Evolutionary conservation across 2,329 filamentous ascomycete genomes (phyloP), one percentile per base, ranked within the genome.

Genomic region (Botrytis cinerea): DNA sequence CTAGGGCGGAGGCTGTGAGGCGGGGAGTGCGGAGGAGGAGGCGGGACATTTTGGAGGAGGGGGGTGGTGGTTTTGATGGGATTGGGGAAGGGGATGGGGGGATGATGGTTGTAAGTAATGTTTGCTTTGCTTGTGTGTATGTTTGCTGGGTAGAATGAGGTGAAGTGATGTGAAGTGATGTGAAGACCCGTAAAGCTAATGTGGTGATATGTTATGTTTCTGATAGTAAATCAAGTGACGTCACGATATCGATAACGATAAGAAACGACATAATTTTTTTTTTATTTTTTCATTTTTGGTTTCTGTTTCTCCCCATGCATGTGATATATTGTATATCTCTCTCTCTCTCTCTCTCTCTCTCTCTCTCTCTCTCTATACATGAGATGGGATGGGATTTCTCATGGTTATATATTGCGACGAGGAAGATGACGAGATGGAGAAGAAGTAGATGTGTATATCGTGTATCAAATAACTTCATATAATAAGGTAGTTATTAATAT

Each of bases 1-100:
- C 81, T 35, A 82, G 74, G 8, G 77, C 75, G 60, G 80, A 79
- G 25, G 80, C 81, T 20, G 78, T 78, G 54, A 81, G 62, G 59
- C 79, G 73, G 25, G 79, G 80, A 22, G n/a, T 57, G 3, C 79
- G 79, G 59, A 81, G 75, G 68, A 81, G 76, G 57, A 80, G 75
- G 22, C 77, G 74, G 72, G 79, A 74, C 80, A 80, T 76, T n/a
- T 35, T 18, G 6, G 16, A 22, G 16, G 32, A 18, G 43, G 57
- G 4, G 40, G 22, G 9, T 25, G 25, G 10, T 25, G 46, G 25
- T 5, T 5, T 45, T 8, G 5, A 10, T n/a, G 22, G 4, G 18
- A 28, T 38, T 5, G 28, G 43, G 25, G 8, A 1, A 3, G 28
- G 43, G 25, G 16, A 1, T 3, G 18, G 25, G 25, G 22, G 10